These are phyloP conservation scores for Zygotorulaspora florentina DNA, from an alignment of 805 yeast species.

Conservation along the genomic window DNA sequence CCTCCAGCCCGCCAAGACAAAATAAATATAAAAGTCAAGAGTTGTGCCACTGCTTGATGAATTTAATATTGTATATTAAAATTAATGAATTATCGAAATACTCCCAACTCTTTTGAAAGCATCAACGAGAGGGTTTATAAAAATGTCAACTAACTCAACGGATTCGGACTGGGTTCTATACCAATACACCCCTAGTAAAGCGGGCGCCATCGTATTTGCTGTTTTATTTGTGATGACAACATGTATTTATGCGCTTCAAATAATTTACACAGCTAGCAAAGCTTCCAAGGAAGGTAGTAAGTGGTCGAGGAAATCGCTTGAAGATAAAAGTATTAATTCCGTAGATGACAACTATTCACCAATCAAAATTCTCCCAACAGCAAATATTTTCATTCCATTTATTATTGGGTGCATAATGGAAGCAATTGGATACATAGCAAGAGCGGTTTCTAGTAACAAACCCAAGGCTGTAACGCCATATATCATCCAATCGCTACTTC, in stretches of 20 bases:
- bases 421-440: conserved; percentile 27
- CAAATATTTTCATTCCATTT: conserved; percentile 23
- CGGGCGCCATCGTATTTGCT: conserved; percentile 15
- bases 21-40: too few relatives aligned
- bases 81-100: too few relatives aligned
- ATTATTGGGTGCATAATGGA: conserved; percentile 27
- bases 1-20: too few relatives aligned
- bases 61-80: too few relatives aligned
- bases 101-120: too few relatives aligned
- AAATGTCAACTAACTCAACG: too few relatives aligned
- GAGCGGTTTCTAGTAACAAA: conserved; percentile 19
- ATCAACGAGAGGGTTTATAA: too few relatives aligned
- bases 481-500: conserved; percentile 25
- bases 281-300: background rate
- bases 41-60: too few relatives aligned
- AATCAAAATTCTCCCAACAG: background rate
- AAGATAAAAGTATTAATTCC: background rate
- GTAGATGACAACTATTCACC: background rate
- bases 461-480: conserved; percentile 16
- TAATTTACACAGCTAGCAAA: background rate
- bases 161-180: conserved; percentile 10
- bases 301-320: background rate
- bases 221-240: conserved; percentile 12
- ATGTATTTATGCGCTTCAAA: background rate
- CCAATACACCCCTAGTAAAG: conserved; percentile 16